Evolutionary conservation across 352 stramenopile genomes (phyloP).

Genomic region (Globisporangium megalacanthum): DNA sequence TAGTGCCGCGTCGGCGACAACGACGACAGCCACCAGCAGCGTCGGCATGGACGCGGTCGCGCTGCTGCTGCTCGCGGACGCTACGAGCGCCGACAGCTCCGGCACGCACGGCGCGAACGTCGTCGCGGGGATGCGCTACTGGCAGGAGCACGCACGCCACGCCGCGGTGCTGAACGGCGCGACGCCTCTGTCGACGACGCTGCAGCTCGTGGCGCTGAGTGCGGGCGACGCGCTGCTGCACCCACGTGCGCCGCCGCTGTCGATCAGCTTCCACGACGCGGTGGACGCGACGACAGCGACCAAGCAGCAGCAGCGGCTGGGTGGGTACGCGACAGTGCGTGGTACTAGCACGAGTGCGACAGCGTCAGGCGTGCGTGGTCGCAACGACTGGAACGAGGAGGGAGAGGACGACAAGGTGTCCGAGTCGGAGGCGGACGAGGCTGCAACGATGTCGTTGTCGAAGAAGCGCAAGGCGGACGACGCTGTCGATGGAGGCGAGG

Average conservation of each 20-base stretch:
- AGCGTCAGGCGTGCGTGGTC: constrained; percentile 19
- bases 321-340: constrained; percentile 1
- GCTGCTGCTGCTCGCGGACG: constrained; percentile 49
- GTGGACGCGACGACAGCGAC: constrained; percentile 15
- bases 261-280: constrained; percentile 41
- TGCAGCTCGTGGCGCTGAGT: constrained; percentile 55
- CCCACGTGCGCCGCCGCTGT: constrained; percentile 61
- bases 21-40: neutral
- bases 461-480: constrained; percentile 23
- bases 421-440: constrained; percentile 25
- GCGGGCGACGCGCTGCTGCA: constrained; percentile 66
- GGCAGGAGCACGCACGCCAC: constrained; percentile 25
- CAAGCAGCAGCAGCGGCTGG: constrained; percentile 4
- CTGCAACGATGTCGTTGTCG: constrained; percentile 10
- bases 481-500: constrained; percentile 13
- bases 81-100: constrained; percentile 40
- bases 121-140: constrained; percentile 50
- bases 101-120: constrained; percentile 54
- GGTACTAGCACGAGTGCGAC: neutral
- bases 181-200: constrained; percentile 22
- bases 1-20: neutral
- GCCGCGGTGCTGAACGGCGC: constrained; percentile 13
- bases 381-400: constrained; percentile 34
- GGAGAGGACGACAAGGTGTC: constrained; percentile 12
- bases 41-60: constrained; percentile 32